Evolutionary conservation across 495 filamentous ascomycete genomes (phyloP).

Genomic region (Aspergillus affinis): DNA sequence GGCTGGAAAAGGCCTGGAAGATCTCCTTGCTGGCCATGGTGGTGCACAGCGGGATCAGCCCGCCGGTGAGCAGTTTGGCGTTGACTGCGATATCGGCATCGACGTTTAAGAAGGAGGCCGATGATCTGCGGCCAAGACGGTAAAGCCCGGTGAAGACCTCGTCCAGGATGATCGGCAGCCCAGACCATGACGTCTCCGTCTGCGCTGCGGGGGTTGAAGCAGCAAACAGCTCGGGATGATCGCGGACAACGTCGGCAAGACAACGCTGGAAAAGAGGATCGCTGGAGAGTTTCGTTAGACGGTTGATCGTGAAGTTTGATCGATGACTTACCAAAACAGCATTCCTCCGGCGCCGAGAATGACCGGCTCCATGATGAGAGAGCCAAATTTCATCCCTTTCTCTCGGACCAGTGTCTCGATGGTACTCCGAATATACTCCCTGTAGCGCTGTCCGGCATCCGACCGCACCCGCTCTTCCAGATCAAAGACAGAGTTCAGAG

Average conservation of each 20-base stretch:
- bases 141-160: conserved; percentile 83
- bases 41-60: conserved; percentile 68
- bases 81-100: conserved; percentile 71
- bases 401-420: conserved; percentile 49
- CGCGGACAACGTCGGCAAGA: conserved; percentile 62
- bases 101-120: conserved; percentile 63
- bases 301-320: neutral
- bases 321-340: conserved; percentile 61
- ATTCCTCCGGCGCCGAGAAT: conserved; percentile 77
- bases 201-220: conserved; percentile 1
- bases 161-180: conserved; percentile 73
- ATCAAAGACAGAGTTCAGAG: conserved; percentile 61
- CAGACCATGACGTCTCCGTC: conserved; percentile 53
- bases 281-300: conserved; percentile 30
- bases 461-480: conserved; percentile 46
- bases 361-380: conserved; percentile 72
- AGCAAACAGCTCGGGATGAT: conserved; percentile 49
- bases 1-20: conserved; percentile 65
- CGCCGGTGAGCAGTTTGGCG: conserved; percentile 77
- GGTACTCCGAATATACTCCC: conserved; percentile 52
- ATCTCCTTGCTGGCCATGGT: conserved; percentile 70
- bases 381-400: conserved; percentile 66
- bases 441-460: conserved; percentile 48
- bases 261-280: conserved; percentile 76
- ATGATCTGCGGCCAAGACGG: conserved; percentile 65